Conservation (phyloP, 441 rosid species). For the Corymbia calophylla region DNA sequence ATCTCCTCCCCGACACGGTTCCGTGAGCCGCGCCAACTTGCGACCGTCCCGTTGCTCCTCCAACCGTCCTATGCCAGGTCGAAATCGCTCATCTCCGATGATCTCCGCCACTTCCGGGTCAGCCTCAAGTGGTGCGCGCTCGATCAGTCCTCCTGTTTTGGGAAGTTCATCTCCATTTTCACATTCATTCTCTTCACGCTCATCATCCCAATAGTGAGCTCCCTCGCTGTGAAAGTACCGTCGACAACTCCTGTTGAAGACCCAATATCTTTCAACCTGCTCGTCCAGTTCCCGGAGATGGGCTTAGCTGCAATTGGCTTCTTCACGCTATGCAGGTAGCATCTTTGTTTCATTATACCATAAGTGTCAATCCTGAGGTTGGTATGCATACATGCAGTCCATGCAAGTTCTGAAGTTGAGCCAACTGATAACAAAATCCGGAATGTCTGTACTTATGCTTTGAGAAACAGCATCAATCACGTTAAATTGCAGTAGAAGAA, state of each 20-base stretch:
- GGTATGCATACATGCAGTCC: neutral
- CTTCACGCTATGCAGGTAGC: constrained; percentile 28
- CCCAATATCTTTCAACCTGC: constrained; percentile 42
- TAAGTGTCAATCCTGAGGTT: neutral
- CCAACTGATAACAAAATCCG: neutral
- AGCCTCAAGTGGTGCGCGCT: constrained; percentile 61
- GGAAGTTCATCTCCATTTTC: constrained; percentile 38
- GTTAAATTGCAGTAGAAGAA: neutral
- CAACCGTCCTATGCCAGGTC: constrained; percentile 33
- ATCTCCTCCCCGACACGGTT: neutral
- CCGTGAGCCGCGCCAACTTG: neutral
- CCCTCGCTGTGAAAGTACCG: constrained; percentile 23
- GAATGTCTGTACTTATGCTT: neutral
- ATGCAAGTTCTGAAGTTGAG: neutral
- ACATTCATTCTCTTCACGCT: constrained; percentile 34
- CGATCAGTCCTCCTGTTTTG: constrained; percentile 55
- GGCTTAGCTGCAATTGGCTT: constrained; percentile 46
- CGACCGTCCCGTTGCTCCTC: constrained; percentile 23
- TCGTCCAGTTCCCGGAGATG: constrained; percentile 65
- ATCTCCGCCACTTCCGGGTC: constrained; percentile 36
- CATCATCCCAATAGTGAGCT: constrained; percentile 33
- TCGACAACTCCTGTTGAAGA: constrained; percentile 13
- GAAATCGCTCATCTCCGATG: constrained; percentile 27
- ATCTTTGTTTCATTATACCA: neutral
- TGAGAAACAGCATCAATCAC: neutral